These are phyloP conservation scores for Jacaranda copaia DNA, from an alignment of 257 asterid genomes.

Conservation along the genomic window DNA sequence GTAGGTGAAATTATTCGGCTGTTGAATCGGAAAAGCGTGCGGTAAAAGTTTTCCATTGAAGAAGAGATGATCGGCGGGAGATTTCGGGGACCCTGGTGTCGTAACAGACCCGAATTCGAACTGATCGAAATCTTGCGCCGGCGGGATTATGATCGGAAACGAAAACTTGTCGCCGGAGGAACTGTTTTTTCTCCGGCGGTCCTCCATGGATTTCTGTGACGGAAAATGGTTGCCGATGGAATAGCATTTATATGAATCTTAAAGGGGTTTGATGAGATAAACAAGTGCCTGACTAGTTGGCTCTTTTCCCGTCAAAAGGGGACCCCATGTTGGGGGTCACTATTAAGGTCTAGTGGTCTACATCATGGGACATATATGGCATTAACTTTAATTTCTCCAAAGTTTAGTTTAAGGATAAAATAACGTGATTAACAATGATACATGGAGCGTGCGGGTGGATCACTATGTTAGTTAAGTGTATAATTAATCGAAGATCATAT, in stretches of 20 bases:
- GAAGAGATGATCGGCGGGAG: conserved; percentile 88
- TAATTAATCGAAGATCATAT: neutral
- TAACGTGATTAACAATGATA: conserved; percentile 50
- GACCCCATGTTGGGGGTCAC: conserved; percentile 53
- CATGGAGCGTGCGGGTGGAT: conserved; percentile 50
- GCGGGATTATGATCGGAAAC: conserved; percentile 45
- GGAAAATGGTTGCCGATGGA: neutral
- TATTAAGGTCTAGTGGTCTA: conserved; percentile 43
- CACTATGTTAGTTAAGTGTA: neutral
- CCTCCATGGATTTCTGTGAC: conserved; percentile 49
- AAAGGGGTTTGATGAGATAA: conserved; percentile 23
- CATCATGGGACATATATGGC: conserved; percentile 34
- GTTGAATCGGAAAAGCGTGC: conserved; percentile 60
- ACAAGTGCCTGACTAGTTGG: conserved; percentile 45
- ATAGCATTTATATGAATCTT: conserved; percentile 27
- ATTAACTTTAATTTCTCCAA: conserved; percentile 33
- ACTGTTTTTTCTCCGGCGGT: conserved; percentile 33
- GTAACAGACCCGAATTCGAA: conserved; percentile 55
- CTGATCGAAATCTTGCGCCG: conserved; percentile 34
- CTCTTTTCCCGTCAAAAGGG: conserved; percentile 51
- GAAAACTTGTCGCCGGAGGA: conserved; percentile 61
- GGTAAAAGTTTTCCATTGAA: conserved; percentile 76
- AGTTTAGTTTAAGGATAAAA: conserved; percentile 24
- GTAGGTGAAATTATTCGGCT: conserved; percentile 29
- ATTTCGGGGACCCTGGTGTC: conserved; percentile 53